Evolutionary conservation across 169 alveolate genomes (phyloP).

Genomic region (Toxoplasma gondii): DNA sequence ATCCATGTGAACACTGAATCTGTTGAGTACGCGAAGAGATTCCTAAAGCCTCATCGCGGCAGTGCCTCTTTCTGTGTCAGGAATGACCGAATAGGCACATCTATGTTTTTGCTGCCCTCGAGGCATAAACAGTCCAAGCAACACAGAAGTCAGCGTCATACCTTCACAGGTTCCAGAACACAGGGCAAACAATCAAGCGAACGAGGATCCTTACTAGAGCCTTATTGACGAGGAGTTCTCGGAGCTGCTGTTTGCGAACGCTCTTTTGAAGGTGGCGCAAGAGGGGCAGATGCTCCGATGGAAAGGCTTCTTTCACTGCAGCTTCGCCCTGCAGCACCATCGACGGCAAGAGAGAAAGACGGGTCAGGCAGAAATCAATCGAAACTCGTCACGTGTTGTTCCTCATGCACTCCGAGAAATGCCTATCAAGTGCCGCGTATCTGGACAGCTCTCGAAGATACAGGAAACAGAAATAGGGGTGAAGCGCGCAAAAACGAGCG

Average conservation of each 20-base stretch:
- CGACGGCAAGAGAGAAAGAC: not conserved
- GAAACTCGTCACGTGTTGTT: not conserved
- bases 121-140: no score
- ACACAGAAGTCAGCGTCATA: no score
- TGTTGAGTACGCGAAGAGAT: no score
- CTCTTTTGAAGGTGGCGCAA: constrained; percentile 19
- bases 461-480: no score
- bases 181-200: no score
- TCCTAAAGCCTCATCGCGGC: no score
- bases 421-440: not conserved
- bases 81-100: no score
- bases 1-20: no score
- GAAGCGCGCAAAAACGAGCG: no score
- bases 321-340: constrained; percentile 29
- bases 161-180: no score
- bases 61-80: no score
- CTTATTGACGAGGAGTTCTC: not conserved
- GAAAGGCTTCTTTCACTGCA: constrained; percentile 13
- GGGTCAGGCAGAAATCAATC: constrained; percentile 14
- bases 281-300: constrained; percentile 45
- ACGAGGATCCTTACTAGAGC: not conserved
- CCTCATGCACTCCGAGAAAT: not conserved
- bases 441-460: not conserved
- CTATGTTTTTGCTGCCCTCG: no score
- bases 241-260: constrained; percentile 39